These are phyloP conservation scores for Thermochaetoides thermophila DNA, from an alignment of 495 filamentous ascomycete species.

Conservation along the genomic window DNA sequence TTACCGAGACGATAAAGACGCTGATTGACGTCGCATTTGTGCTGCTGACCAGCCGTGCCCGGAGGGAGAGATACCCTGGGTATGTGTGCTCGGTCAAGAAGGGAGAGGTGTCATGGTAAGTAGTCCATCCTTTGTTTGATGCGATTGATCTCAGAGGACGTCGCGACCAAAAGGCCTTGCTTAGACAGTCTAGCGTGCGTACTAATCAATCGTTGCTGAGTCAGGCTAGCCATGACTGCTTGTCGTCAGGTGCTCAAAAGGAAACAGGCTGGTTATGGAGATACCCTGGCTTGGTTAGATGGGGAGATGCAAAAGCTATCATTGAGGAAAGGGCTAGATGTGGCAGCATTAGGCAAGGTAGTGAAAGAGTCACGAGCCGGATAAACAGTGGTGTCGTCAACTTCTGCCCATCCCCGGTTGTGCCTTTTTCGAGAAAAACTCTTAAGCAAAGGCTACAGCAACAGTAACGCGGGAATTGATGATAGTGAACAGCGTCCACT, in stretches of 20 bases:
- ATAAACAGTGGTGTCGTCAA: too few species aligned
- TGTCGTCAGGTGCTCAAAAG: conserved; percentile 47
- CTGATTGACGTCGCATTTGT: conserved; percentile 48
- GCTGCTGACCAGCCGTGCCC: conserved; percentile 44
- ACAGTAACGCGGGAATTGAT: too few species aligned
- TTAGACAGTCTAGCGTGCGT: conserved; percentile 14
- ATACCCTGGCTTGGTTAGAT: conserved; percentile 49
- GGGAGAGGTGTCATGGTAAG: conserved; percentile 54
- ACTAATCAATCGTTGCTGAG: not conserved
- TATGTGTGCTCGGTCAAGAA: conserved; percentile 47
- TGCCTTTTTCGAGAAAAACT: too few species aligned
- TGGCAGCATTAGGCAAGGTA: conserved; percentile 5
- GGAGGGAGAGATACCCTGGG: conserved; percentile 30
- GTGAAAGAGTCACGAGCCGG: too few species aligned
- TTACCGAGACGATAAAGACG: conserved; percentile 54
- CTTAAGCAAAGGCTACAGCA: too few species aligned
- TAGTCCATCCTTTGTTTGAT: conserved; percentile 4
- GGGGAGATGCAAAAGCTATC: conserved; percentile 21
- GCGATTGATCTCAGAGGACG: too few species aligned
- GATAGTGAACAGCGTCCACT: too few species aligned
- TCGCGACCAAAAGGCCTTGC: too few species aligned
- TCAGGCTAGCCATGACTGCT: conserved; percentile 45
- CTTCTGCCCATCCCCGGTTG: too few species aligned
- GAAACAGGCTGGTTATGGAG: conserved; percentile 53
- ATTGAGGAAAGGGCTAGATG: conserved; percentile 7